Evolutionary conservation across 345 rosid species (phyloP), one percentile per base, ranked within the genome.

Genomic region (Lagerstroemia speciosa): DNA sequence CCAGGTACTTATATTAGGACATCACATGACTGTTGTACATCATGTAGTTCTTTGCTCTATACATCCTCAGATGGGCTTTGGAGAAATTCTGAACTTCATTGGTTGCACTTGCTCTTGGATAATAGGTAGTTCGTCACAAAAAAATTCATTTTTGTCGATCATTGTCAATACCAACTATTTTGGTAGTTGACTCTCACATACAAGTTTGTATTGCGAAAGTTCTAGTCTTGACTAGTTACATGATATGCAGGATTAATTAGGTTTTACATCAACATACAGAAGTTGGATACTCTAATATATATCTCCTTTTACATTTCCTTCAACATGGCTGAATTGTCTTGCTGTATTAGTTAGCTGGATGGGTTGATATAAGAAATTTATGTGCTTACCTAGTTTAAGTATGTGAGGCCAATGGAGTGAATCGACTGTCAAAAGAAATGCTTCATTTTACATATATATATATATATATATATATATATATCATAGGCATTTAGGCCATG

Each of bases 1-100:
- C 96, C 69, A 87, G 96, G 96, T 89, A 79, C 63, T 37, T 38
- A 15, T 72, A 50, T 63, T 27, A 27, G 50, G 32, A 48, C 26
- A 22, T 24, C 60, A 53, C 9, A n/a, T 20, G 8, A 3, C 53
- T 48, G 3, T 48, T 48, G 14, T 48, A 16, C 4, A 48, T 5
- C 29, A n/a, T n/a, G n/a, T n/a, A 27, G 6, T 27, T 58, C 14
- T 14, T 58, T 29, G 61, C 14, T 24, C 14, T 26, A 27, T 58
- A 58, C 30, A 58, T 6, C 14, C 33, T 58, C 27, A 1, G 29
- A 14, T 27, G 19, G 14, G 3, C 15, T 24, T 2, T 45, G 33
- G 22, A 45, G 11, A 45, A 27, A 45, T 68, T 52, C 62, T 68
- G 36, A 15, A 7, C 4, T 53, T 53, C n/a, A 53, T 10, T n/a